These are phyloP conservation scores for Russula brevipes DNA, from an alignment of 768 basidiomycete species.

Conservation along the genomic window DNA sequence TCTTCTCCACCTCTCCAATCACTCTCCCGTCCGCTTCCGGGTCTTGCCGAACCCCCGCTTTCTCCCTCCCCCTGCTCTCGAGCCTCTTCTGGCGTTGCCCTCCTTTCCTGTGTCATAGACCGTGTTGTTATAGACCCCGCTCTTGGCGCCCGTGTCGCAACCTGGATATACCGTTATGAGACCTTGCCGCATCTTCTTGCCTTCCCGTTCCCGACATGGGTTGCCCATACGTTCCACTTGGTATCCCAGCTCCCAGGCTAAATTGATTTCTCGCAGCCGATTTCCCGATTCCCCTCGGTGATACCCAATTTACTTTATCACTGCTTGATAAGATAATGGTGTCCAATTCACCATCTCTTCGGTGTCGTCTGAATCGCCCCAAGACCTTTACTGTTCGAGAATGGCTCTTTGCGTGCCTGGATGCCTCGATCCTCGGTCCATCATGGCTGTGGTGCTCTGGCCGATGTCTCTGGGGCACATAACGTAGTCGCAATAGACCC, in stretches of 20 bases:
- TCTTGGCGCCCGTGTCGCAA: slow-evolving; percentile 7
- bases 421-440: not conserved
- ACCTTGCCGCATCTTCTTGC: slow-evolving; percentile 13
- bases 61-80: not conserved
- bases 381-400: not conserved
- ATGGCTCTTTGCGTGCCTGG: not conserved
- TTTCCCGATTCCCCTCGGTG: slow-evolving; percentile 3
- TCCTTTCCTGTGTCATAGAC: not conserved
- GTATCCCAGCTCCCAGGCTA: not conserved
- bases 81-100: not conserved
- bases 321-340: slow-evolving; percentile 4
- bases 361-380: not conserved
- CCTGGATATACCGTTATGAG: slow-evolving; percentile 15
- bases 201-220: not conserved
- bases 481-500: not conserved
- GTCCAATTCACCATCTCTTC: not conserved
- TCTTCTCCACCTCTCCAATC: not conserved
- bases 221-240: slow-evolving; percentile 11
- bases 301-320: slow-evolving; percentile 1
- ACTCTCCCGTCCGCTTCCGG: not conserved
- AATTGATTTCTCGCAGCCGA: slow-evolving; percentile 7
- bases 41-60: not conserved
- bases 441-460: too few species aligned
- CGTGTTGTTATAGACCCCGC: not conserved
- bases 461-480: not conserved